A percentile compares a stretch with the other conserved stretches of the same genome.
phyloP scores from a whole-genome alignment of 2,329 filamentous ascomycete genomes.

The Cryphonectria carpinicola region DNA sequence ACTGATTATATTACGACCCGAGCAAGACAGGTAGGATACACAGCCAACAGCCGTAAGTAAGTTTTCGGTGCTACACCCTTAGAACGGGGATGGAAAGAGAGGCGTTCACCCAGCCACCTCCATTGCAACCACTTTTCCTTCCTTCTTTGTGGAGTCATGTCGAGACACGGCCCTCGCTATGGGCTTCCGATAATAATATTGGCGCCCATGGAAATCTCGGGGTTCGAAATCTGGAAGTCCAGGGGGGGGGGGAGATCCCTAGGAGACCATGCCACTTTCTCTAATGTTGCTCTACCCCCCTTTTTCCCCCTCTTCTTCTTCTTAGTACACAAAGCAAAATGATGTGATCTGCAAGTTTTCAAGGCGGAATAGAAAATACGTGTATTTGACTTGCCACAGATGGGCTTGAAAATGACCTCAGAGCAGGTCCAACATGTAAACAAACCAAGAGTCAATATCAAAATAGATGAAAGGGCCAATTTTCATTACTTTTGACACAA shows the following conservation, averaged over 20 bases:
- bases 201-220: not conserved
- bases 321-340: not conserved
- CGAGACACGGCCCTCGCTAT: not conserved
- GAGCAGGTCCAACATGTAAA: not conserved
- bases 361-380: not conserved
- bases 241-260: too few species aligned
- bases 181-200: not conserved
- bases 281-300: not conserved
- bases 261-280: not conserved
- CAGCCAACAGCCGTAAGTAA: constrained; percentile 1
- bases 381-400: not conserved
- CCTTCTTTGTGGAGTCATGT: not conserved
- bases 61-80: not conserved
- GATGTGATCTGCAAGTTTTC: too few species aligned
- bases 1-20: not conserved
- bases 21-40: not conserved
- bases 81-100: not conserved
- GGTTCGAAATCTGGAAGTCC: too few species aligned
- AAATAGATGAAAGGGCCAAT: not conserved
- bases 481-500: not conserved
- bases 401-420: not conserved
- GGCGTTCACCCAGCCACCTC: not conserved
- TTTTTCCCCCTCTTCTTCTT: not conserved
- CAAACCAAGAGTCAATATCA: not conserved
- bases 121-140: not conserved